Conservation (phyloP, 495 filamentous ascomycete species). For the Beverwykella pulmonaria region DNA sequence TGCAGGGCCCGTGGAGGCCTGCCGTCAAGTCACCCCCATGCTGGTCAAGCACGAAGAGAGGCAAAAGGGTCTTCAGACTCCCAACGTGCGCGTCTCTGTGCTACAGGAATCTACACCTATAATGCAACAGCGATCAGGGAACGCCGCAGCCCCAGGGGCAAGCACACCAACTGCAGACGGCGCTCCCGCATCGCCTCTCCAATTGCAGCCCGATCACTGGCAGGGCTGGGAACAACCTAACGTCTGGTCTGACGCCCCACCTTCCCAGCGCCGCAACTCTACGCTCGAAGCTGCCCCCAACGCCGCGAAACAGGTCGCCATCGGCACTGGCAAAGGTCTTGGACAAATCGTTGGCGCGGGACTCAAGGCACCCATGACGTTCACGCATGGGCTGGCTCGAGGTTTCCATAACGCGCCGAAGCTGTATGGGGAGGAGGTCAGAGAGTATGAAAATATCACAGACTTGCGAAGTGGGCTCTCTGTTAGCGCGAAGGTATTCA, state of each 20-base stretch:
- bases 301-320: conserved; percentile 51
- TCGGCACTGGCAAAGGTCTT: conserved; percentile 64
- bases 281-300: background rate
- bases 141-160: background rate
- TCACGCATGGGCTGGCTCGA: conserved; percentile 72
- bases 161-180: background rate
- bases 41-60: background rate
- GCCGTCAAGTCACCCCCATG: conserved; percentile 6
- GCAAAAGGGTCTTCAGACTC: background rate
- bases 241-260: background rate
- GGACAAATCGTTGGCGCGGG: conserved; percentile 68
- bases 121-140: background rate
- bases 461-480: conserved; percentile 66
- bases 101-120: background rate
- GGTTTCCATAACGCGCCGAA: conserved; percentile 84
- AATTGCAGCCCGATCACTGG: background rate
- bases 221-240: background rate
- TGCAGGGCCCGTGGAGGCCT: conserved; percentile 16
- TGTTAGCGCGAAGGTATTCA: conserved; percentile 39
- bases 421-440: conserved; percentile 75
- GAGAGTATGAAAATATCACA: conserved; percentile 67
- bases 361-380: conserved; percentile 74
- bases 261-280: background rate
- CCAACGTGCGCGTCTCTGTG: background rate
- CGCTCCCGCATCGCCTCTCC: background rate